A percentile compares a stretch with the other conserved stretches of the same genome.
These are phyloP conservation scores for Penicillium alfredii DNA, from an alignment of 495 filamentous ascomycete genomes.

Conservation along the genomic window DNA sequence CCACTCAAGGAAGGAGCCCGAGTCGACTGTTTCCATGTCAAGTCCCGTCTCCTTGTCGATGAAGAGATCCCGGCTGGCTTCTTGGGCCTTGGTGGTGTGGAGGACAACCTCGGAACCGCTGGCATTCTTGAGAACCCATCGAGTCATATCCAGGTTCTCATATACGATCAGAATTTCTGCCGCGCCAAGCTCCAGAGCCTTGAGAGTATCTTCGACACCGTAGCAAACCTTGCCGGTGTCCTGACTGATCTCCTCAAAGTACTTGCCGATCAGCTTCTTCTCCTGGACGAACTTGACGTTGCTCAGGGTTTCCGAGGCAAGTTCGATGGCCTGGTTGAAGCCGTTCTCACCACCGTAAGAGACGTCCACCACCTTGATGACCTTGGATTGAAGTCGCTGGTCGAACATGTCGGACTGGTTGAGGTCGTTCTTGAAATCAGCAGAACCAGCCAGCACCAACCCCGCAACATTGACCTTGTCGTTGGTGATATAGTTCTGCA, in stretches of 20 bases:
- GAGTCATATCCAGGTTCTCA: slow-evolving; percentile 90
- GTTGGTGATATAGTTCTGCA: slow-evolving; percentile 96
- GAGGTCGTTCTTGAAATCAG: slow-evolving; percentile 98
- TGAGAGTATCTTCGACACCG: slow-evolving; percentile 94
- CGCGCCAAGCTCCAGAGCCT: slow-evolving; percentile 93
- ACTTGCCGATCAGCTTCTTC: slow-evolving; percentile 97
- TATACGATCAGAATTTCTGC: slow-evolving; percentile 95
- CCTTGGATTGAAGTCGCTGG: slow-evolving; percentile 79
- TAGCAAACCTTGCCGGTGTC: slow-evolving; percentile 96
- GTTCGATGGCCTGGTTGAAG: slow-evolving; percentile 98
- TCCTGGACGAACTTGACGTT: slow-evolving; percentile 99
- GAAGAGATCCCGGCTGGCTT: slow-evolving; percentile 74
- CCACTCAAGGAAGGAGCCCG: slow-evolving; percentile 94
- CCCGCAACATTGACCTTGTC: slow-evolving; percentile 98
- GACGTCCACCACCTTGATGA: slow-evolving; percentile 98
- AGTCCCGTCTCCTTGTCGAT: slow-evolving; percentile 90
- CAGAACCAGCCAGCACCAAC: slow-evolving; percentile 89
- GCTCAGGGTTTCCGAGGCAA: slow-evolving; percentile 90
- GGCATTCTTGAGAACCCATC: slow-evolving; percentile 79
- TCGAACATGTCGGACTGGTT: slow-evolving; percentile 98
- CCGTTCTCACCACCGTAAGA: slow-evolving; percentile 98
- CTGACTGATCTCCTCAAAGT: slow-evolving; percentile 98
- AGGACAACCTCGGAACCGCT: slow-evolving; percentile 64
- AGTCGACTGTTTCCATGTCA: slow-evolving; percentile 89
- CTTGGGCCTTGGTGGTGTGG: slow-evolving; percentile 84